Evolutionary conservation across 768 basidiomycete species (phyloP), one percentile per base, ranked within the genome.

Genomic region (Brasilioporus rufonigricans): DNA sequence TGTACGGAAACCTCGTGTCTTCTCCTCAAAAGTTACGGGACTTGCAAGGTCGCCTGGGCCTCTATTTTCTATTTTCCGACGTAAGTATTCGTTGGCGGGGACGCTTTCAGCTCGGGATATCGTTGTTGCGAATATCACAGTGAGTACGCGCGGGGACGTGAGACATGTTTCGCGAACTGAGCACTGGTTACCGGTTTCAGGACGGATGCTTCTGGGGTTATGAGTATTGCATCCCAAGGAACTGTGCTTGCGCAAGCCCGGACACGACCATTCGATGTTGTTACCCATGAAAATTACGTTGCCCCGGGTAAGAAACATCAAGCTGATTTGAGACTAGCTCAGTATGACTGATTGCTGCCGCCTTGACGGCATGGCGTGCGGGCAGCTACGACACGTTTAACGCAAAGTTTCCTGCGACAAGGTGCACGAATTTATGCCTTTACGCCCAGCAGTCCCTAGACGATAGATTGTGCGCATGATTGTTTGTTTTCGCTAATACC

Each of bases 41-140:
- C 69, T 77, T 89, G 36, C 84, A 89, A 68, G 91, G 91, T 53
- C 84, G 86, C 47, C 77, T 79, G 63, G 89, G 93, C n/a, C 75
- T 91, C 43, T 94, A 89, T 70, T 94, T 97, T 64, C 73, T 93
- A 50, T 97, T 95, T 65, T 87, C 93, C 8, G 93, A 97, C 71
- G 91, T 91, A 63, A 92, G 91, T 67, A 83, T 96, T 53, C 82
- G 91, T 18, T 81, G 81, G 75, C 77, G 82, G 24, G 93, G 93
- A 9, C 80, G 77, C 18, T 97, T 86, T 73, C 82, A 84, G 64
- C 77, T 95, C 51, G 82, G 84, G 48, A 79, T 93, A 51, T 85
- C 81, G 47, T 77, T 95, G 48, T 76, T 91, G 70, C 80, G 82
- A 65, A 81, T 91, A 63, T 86, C 85, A 62, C 83, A 82, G 93